Base-by-base conservation (phyloP, 78 protist genomes). In the Dictyostelium firmibasis region DNA sequence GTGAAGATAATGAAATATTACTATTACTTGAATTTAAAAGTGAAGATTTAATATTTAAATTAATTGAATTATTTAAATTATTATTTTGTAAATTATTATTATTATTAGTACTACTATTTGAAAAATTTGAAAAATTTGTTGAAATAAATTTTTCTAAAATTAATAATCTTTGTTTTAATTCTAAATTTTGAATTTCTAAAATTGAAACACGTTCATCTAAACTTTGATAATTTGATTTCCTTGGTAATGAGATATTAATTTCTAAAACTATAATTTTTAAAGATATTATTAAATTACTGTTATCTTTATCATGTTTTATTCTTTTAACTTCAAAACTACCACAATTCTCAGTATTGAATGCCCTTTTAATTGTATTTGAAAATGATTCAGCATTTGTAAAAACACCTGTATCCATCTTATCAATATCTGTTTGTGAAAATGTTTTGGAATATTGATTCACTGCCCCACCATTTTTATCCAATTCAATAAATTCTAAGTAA, bases 121-220 rank as follows among this genome's bases (percentile, higher is more conserved):
- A n/a, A n/a, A n/a, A n/a, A 27, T 27, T 23, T 27, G 75, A 13
- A 27, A 33, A 72, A 72, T 72, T 29, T 3, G 38, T 72, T 27
- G 10, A 33, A 16, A 72, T 72, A 20, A 72, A 72, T 72, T 72
- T 72, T 33, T 72, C 79, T 72, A 72, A 72, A 14, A 72, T 33
- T 72, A 7, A 33, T 72, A 72, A 33, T 72, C 44, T 72, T 72
- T 72, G 79, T 72, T 72, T 72, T 72, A 72, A 72, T 33, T 72
- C 79, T 72, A 72, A 4, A 33, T 33, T 33, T 72, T 72, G 47
- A 16, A 44, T 33, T 72, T 27, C 36, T 33, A 72, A 33, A 33
- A 13, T 16, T 33, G 23, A 16, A 5, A 72, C n/a, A 72, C 79
- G 79, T 33, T 72, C 79, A 33, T 72, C 79, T 33, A 72, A 31